Conservation (phyloP, 1,284 basidiomycete species). For the Vanrija humicola region DNA sequence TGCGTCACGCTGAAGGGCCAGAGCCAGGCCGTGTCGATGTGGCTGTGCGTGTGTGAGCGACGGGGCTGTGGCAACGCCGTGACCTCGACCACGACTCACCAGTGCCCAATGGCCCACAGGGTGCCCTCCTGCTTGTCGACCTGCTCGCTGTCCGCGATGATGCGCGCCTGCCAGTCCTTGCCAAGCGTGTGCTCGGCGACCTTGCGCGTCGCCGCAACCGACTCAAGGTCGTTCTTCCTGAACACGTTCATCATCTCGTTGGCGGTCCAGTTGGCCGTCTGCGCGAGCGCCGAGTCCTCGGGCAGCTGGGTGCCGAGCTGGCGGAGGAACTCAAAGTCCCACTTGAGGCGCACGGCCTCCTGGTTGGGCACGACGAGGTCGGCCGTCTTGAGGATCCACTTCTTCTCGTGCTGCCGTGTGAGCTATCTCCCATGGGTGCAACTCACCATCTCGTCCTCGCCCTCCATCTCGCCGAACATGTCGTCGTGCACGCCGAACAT, state of each 20-base stretch:
- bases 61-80: not conserved
- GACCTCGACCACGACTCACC: slow-evolving; percentile 6
- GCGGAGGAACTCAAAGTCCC: slow-evolving; percentile 70
- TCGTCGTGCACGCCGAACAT: slow-evolving; percentile 69
- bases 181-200: not conserved
- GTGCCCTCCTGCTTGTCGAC: slow-evolving; percentile 15
- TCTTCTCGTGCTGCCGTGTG: not conserved
- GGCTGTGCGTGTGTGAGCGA: slow-evolving; percentile 25
- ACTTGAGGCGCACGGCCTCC: slow-evolving; percentile 72
- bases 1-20: slow-evolving; percentile 91
- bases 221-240: slow-evolving; percentile 26
- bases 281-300: slow-evolving; percentile 49
- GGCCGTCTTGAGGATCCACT: slow-evolving; percentile 51
- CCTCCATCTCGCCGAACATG: slow-evolving; percentile 7
- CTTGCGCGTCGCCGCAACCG: not conserved
- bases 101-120: slow-evolving; percentile 34
- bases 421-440: not conserved
- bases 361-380: slow-evolving; percentile 85
- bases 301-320: slow-evolving; percentile 56
- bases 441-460: not conserved
- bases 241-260: slow-evolving; percentile 88
- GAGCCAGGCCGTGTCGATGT: slow-evolving; percentile 72
- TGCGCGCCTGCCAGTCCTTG: not conserved
- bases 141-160: slow-evolving; percentile 34
- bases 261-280: slow-evolving; percentile 56